phyloP scores from a whole-genome alignment of 768 basidiomycete genomes.

The Pleurotus ostreatus region DNA sequence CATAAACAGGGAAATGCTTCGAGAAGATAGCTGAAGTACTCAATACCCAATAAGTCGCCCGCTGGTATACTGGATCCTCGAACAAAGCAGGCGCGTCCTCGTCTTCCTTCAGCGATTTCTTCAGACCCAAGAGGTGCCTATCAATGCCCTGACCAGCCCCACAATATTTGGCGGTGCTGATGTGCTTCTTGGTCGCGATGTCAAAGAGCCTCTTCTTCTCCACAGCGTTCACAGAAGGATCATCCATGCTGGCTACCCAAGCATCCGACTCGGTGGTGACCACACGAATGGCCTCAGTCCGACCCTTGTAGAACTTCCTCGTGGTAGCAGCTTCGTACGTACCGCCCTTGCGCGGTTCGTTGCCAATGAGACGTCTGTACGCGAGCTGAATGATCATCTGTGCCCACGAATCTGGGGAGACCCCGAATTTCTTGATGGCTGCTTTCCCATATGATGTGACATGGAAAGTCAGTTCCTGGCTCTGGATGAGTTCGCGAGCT shows the following conservation, averaged over 20 bases:
- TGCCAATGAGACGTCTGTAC: slow-evolving; percentile 64
- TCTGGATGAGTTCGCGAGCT: slow-evolving; percentile 52
- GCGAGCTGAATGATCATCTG: slow-evolving; percentile 92
- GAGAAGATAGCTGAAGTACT: slow-evolving; percentile 89
- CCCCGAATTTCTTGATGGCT: slow-evolving; percentile 79
- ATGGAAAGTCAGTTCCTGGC: slow-evolving; percentile 60
- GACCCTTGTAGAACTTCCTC: slow-evolving; percentile 82
- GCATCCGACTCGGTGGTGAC: slow-evolving; percentile 72
- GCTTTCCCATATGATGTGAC: slow-evolving; percentile 81
- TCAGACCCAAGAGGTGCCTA: slow-evolving; percentile 82
- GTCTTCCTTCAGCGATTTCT: slow-evolving; percentile 56
- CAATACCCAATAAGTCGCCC: slow-evolving; percentile 80
- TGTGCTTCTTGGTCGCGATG: slow-evolving; percentile 61
- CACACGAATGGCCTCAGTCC: slow-evolving; percentile 92
- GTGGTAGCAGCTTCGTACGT: slow-evolving; percentile 96
- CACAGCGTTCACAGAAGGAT: slow-evolving; percentile 31
- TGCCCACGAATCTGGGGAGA: slow-evolving; percentile 94
- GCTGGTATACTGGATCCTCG: slow-evolving; percentile 66
- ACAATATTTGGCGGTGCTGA: slow-evolving; percentile 58
- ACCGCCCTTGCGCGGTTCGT: slow-evolving; percentile 54
- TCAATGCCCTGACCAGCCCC: slow-evolving; percentile 77
- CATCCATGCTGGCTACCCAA: slow-evolving; percentile 76
- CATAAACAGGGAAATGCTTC: slow-evolving; percentile 80
- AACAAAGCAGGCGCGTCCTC: slow-evolving; percentile 70
- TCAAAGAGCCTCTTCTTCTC: slow-evolving; percentile 52